Percentiles rank a stretch among this genome's conserved stretches.
These are phyloP conservation scores for Cordyceps militaris DNA, from an alignment of 2,329 filamentous ascomycete species.

Conservation along the genomic window DNA sequence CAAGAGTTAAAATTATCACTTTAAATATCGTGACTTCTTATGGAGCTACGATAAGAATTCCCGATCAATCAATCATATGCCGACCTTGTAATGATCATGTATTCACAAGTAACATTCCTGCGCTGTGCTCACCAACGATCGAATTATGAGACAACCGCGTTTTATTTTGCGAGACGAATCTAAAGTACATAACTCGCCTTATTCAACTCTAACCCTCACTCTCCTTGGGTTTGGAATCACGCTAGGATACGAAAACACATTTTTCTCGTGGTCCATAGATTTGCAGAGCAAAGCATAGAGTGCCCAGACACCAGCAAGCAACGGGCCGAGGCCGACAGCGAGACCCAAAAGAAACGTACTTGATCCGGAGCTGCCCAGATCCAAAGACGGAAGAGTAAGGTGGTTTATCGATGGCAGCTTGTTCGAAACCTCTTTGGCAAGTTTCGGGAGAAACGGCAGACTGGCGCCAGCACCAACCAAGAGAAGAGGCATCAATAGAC, in stretches of 20 bases:
- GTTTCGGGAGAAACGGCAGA: background rate
- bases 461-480: background rate
- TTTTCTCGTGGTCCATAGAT: slow-evolving; percentile 2
- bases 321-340: background rate
- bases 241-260: slow-evolving; percentile 2
- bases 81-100: background rate
- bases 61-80: background rate
- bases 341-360: background rate
- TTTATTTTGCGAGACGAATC: background rate
- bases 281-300: background rate
- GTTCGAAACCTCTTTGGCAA: background rate
- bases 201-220: background rate
- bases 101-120: background rate
- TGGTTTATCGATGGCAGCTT: background rate
- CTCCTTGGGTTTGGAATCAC: background rate
- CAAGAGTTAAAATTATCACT: background rate
- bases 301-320: background rate
- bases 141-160: background rate
- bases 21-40: background rate
- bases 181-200: background rate
- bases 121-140: background rate
- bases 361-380: background rate
- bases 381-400: background rate
- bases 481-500: background rate
- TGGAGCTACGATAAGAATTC: background rate